Evolutionary conservation across 306 rosid genomes (phyloP).

Genomic region (Castanea sativa): DNA sequence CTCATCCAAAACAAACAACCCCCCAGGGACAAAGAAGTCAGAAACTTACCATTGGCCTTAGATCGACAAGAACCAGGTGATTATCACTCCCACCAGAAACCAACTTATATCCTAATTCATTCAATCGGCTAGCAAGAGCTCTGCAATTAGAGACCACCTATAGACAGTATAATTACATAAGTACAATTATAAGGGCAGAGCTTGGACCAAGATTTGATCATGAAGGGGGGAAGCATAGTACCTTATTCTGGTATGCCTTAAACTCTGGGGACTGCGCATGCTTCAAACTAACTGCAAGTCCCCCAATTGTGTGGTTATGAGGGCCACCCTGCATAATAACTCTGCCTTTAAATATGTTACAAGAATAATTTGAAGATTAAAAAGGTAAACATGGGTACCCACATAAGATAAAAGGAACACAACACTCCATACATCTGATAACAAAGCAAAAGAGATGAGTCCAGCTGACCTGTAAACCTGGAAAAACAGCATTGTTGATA

Average conservation of each 20-base stretch:
- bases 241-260: slow-evolving; percentile 82
- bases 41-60: slow-evolving; percentile 81
- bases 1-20: not conserved
- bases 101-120: slow-evolving; percentile 66
- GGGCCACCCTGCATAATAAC: slow-evolving; percentile 84
- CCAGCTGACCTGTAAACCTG: slow-evolving; percentile 80
- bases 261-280: slow-evolving; percentile 73
- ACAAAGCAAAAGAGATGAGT: slow-evolving; percentile 14
- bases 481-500: slow-evolving; percentile 91
- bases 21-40: not conserved
- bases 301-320: slow-evolving; percentile 96
- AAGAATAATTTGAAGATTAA: not conserved
- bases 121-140: slow-evolving; percentile 74
- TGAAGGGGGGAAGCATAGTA: slow-evolving; percentile 23
- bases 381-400: slow-evolving; percentile 21
- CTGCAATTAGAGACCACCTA: slow-evolving; percentile 87
- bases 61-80: slow-evolving; percentile 90
- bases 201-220: not conserved
- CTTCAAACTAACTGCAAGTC: slow-evolving; percentile 87
- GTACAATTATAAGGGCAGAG: slow-evolving; percentile 15
- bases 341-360: not conserved
- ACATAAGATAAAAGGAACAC: slow-evolving; percentile 14
- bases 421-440: not conserved
- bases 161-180: slow-evolving; percentile 8
- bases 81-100: slow-evolving; percentile 98